Percentiles rank a stretch among this genome's conserved stretches.
Conservation (phyloP, 108 stramenopile genomes). For the Cyclotella atomus region DNA sequence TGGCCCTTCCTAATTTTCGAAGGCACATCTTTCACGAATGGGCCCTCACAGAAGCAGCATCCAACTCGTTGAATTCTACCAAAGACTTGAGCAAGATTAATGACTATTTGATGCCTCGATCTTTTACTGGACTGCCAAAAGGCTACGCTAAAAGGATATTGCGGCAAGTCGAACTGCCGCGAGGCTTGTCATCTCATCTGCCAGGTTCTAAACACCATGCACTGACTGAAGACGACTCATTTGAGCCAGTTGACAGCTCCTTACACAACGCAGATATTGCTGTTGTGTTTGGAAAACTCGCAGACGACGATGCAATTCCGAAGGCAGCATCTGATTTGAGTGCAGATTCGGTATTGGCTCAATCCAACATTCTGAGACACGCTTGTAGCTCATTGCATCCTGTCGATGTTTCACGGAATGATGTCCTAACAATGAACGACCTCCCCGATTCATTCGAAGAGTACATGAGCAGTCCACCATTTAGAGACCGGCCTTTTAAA, state of each 20-base stretch:
- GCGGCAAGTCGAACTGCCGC: conserved; percentile 72
- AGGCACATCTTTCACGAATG: conserved; percentile 84
- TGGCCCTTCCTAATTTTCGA: conserved; percentile 64
- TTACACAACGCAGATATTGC: conserved; percentile 70
- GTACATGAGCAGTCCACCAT: conserved; percentile 68
- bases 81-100: conserved; percentile 2
- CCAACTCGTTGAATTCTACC: conserved; percentile 7
- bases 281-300: conserved; percentile 61
- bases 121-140: conserved; percentile 32
- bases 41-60: conserved; percentile 66
- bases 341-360: conserved; percentile 38
- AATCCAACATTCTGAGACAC: conserved; percentile 59
- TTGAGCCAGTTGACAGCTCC: neutral
- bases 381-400: conserved; percentile 49
- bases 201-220: conserved; percentile 36
- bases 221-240: neutral
- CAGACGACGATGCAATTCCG: neutral
- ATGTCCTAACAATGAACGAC: conserved; percentile 16
- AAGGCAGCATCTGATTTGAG: neutral
- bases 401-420: conserved; percentile 15
- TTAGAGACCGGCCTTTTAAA: conserved; percentile 52
- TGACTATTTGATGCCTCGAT: conserved; percentile 28
- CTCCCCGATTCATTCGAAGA: conserved; percentile 76
- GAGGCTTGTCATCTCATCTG: conserved; percentile 74
- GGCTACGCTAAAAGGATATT: conserved; percentile 70